Evolutionary conservation across 768 basidiomycete genomes (phyloP).

Genomic region (Lactarius hatsudake): DNA sequence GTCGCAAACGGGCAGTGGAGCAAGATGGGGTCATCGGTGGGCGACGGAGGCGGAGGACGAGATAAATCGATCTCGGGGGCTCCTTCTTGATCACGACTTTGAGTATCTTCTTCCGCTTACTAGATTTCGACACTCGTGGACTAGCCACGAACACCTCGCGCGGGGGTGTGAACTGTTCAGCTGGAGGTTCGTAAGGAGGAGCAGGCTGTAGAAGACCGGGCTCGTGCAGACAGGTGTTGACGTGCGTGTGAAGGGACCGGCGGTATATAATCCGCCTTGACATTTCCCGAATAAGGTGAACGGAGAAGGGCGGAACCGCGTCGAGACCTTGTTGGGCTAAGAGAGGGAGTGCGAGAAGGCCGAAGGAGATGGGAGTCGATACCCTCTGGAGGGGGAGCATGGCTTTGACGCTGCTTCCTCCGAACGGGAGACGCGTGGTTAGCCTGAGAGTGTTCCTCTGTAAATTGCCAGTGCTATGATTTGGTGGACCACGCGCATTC

Average conservation of each 20-base stretch:
- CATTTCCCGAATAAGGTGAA: conserved; percentile 49
- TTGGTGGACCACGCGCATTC: not conserved
- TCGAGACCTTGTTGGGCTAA: conserved; percentile 30
- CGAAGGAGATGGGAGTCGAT: conserved; percentile 33
- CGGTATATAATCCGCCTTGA: conserved; percentile 48
- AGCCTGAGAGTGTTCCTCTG: conserved; percentile 2
- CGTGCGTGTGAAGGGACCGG: conserved; percentile 34
- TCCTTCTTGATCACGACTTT: conserved; percentile 53
- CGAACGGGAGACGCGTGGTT: not conserved
- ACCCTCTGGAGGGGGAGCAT: conserved; percentile 23
- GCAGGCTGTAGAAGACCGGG: conserved; percentile 53
- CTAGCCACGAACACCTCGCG: conserved; percentile 51
- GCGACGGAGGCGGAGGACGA: conserved; percentile 63
- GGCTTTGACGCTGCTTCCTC: conserved; percentile 26
- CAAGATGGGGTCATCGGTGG: conserved; percentile 72
- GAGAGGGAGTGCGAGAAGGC: conserved; percentile 22
- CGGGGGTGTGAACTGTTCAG: conserved; percentile 69
- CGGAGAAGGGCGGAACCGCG: conserved; percentile 32
- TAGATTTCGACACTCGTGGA: conserved; percentile 38
- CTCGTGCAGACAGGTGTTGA: conserved; percentile 28
- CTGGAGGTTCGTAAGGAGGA: conserved; percentile 62
- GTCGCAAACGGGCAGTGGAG: conserved; percentile 46
- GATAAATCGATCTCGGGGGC: conserved; percentile 56
- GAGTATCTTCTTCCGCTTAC: conserved; percentile 37
- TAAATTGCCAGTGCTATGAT: not conserved